Conservation (phyloP, 2,329 filamentous ascomycete genomes). For the Botrytis porri region DNA sequence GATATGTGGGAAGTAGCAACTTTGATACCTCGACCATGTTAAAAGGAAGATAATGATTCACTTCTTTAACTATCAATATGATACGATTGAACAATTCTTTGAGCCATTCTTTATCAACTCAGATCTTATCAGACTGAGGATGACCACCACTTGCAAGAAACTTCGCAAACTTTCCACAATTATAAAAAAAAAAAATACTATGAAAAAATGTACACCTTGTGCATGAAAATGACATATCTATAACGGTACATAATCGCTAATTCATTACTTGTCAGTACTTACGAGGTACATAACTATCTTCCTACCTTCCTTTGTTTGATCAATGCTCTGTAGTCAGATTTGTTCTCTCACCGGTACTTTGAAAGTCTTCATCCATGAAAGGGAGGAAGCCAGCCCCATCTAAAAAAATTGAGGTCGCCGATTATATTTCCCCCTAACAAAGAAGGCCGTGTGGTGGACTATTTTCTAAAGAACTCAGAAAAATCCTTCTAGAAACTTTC, state of each 20-base stretch:
- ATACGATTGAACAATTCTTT: not conserved
- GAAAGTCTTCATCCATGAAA: not conserved
- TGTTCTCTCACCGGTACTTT: not conserved
- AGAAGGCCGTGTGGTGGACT: not conserved
- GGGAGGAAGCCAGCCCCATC: constrained; percentile 9
- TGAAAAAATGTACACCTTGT: constrained; percentile 5
- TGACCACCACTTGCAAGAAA: constrained; percentile 5
- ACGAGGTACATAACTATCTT: constrained; percentile 4
- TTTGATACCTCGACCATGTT: constrained; percentile 13
- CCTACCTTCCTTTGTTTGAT: constrained; percentile 2
- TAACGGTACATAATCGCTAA: not conserved
- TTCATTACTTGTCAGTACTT: constrained; percentile 6
- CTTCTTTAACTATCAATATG: not conserved
- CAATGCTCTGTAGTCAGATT: not conserved
- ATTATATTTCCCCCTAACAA: constrained; percentile 16
- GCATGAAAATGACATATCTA: constrained; percentile 8
- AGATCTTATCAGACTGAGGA: not conserved
- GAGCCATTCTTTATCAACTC: not conserved
- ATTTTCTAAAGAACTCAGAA: not conserved
- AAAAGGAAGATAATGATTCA: not conserved
- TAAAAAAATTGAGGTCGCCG: constrained; percentile 18
- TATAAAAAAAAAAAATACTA: not conserved
- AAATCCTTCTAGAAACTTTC: not conserved
- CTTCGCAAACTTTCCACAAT: constrained; percentile 10
- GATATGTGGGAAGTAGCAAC: constrained; percentile 1